Evolutionary conservation across 2,329 filamentous ascomycete genomes (phyloP).

Genomic region (Penicillium sp.): DNA sequence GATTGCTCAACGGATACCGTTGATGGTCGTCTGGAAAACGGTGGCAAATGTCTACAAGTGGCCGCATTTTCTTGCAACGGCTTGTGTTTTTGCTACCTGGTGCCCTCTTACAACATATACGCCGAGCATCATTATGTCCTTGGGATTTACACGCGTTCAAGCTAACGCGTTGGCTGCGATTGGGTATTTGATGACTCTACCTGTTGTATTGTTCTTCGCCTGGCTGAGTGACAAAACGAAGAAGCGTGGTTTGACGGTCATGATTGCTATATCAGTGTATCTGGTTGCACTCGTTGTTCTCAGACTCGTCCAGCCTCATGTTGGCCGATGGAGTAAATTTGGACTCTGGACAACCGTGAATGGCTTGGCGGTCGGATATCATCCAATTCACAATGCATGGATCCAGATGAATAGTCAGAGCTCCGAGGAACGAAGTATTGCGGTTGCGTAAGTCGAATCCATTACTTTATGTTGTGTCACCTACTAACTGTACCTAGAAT

Average conservation of each 20-base stretch:
- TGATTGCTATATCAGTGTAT: constrained; percentile 49
- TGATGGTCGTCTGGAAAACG: constrained; percentile 25
- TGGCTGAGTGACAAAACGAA: constrained; percentile 52
- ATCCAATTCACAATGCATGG: constrained; percentile 57
- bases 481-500: constrained; percentile 36
- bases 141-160: constrained; percentile 49
- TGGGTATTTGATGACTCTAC: constrained; percentile 47
- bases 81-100: constrained; percentile 56
- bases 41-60: constrained; percentile 49
- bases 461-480: not conserved
- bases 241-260: constrained; percentile 46
- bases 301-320: constrained; percentile 43
- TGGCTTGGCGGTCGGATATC: constrained; percentile 54
- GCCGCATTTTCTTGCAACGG: constrained; percentile 53
- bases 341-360: constrained; percentile 56
- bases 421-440: constrained; percentile 50
- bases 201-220: constrained; percentile 51
- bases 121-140: constrained; percentile 38
- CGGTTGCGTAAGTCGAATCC: constrained; percentile 45
- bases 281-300: constrained; percentile 47
- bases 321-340: constrained; percentile 52
- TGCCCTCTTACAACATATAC: constrained; percentile 55
- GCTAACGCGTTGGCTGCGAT: constrained; percentile 51
- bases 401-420: constrained; percentile 54
- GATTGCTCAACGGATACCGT: not conserved